Conservation (phyloP, 208 protist species). For the Crithidia sp. region DNA sequence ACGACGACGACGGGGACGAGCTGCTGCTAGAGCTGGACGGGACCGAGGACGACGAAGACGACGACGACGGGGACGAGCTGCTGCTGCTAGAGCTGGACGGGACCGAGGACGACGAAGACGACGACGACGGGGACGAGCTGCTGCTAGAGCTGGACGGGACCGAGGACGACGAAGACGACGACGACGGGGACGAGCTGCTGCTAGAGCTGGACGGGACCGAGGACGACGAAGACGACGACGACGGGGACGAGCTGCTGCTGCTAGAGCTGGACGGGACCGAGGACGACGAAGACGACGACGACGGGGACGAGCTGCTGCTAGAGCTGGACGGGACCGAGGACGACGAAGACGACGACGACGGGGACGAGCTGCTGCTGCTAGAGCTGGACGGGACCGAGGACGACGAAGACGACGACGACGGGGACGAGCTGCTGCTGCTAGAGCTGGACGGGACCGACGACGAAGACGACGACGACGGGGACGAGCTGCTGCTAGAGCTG, state of each 20-base stretch:
- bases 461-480: background rate
- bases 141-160: background rate
- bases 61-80: background rate
- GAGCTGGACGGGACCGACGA: background rate
- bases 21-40: no score
- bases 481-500: no score
- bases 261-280: background rate
- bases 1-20: slow-evolving; percentile 19
- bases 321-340: no score
- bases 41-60: no score
- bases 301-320: no score
- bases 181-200: background rate
- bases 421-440: background rate
- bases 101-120: slow-evolving; percentile 11
- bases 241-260: background rate
- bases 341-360: no score
- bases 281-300: slow-evolving; percentile 17
- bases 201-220: background rate
- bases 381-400: background rate
- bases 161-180: slow-evolving; percentile 17
- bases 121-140: background rate
- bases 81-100: background rate
- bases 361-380: background rate
- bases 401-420: slow-evolving; percentile 18
- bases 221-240: slow-evolving; percentile 17